These are phyloP conservation scores for Celoporthe dispersa DNA, from an alignment of 2,329 filamentous ascomycete genomes.

Conservation along the genomic window DNA sequence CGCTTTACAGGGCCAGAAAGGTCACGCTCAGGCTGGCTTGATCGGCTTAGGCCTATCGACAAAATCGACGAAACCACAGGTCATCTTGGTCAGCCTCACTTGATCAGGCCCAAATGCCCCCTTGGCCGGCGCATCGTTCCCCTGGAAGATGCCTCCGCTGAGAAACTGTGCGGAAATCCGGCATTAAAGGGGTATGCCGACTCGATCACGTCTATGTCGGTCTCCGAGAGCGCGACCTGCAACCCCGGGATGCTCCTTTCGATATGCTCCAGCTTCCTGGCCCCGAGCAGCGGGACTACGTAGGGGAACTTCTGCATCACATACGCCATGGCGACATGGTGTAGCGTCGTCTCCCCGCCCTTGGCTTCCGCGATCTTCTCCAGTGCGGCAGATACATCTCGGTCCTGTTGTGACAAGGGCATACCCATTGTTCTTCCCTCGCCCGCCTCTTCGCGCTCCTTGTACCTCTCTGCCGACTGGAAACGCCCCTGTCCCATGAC, in stretches of 20 bases:
- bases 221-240: conserved; percentile 50
- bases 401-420: conserved; percentile 36
- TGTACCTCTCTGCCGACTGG: conserved; percentile 40
- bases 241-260: conserved; percentile 61
- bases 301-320: conserved; percentile 55
- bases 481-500: conserved; percentile 58
- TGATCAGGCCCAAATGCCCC: not conserved
- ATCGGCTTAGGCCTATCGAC: not conserved
- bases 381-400: conserved; percentile 54
- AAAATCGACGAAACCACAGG: not conserved
- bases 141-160: conserved; percentile 6
- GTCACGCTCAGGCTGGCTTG: not conserved
- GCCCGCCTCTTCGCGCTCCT: conserved; percentile 38
- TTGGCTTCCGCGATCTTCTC: conserved; percentile 63
- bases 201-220: conserved; percentile 61
- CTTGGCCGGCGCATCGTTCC: conserved; percentile 1
- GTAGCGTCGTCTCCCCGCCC: conserved; percentile 57
- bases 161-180: conserved; percentile 58
- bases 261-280: conserved; percentile 56
- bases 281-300: conserved; percentile 59
- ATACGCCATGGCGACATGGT: conserved; percentile 61
- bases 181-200: conserved; percentile 55
- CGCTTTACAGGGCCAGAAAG: too few relatives aligned
- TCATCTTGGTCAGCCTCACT: not conserved
- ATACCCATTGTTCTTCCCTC: conserved; percentile 39